Evolutionary conservation across 768 basidiomycete genomes (phyloP).

Genomic region (Boletus reticuloceps): DNA sequence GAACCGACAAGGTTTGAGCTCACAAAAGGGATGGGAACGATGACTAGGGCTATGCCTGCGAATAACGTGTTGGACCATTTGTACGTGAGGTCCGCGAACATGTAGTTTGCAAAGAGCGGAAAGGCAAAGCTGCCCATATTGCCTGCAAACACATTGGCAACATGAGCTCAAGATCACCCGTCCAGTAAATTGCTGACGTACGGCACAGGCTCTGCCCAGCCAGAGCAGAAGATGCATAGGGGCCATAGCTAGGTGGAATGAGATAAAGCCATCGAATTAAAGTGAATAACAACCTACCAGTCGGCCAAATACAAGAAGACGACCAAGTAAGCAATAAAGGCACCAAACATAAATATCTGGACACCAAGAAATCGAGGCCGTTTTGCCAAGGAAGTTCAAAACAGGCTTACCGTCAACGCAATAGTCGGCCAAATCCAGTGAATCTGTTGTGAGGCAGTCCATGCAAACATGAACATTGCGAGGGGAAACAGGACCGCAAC

Average conservation of each 20-base stretch:
- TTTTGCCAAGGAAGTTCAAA: neutral
- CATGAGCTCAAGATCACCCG: neutral
- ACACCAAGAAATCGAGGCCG: neutral
- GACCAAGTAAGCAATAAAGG: slow-evolving; percentile 1
- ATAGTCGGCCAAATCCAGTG: no score
- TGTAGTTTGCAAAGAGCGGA: slow-evolving; percentile 58
- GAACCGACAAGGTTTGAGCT: slow-evolving; percentile 8
- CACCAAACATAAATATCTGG: slow-evolving; percentile 40
- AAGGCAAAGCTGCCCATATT: slow-evolving; percentile 52
- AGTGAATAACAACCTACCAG: neutral
- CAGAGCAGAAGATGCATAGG: slow-evolving; percentile 63
- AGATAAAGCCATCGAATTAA: neutral
- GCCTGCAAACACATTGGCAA: slow-evolving; percentile 29
- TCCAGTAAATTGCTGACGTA: slow-evolving; percentile 24
- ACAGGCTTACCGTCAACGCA: no score
- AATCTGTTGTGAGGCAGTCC: no score
- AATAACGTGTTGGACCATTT: slow-evolving; percentile 41
- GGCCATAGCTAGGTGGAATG: slow-evolving; percentile 39
- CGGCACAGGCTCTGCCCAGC: slow-evolving; percentile 62
- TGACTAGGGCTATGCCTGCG: slow-evolving; percentile 46
- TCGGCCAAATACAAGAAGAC: no score
- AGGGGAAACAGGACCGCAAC: no score
- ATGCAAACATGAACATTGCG: no score
- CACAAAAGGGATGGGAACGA: slow-evolving; percentile 60
- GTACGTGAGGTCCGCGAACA: slow-evolving; percentile 54